These are phyloP conservation scores for Pulveroboletus sp. DNA, from an alignment of 768 basidiomycete species.

Conservation along the genomic window DNA sequence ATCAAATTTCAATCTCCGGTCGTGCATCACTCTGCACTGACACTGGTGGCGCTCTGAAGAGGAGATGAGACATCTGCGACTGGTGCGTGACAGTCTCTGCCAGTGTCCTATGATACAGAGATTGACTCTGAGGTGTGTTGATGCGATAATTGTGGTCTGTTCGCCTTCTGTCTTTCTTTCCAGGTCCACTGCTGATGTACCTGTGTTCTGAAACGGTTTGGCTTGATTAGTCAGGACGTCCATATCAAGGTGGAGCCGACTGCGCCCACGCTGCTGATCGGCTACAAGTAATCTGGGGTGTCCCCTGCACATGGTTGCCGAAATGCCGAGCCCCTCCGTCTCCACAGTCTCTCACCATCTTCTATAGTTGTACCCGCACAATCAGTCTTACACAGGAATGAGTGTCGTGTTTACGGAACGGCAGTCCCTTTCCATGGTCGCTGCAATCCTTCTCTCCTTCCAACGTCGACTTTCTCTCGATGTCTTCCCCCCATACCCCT, in stretches of 20 bases:
- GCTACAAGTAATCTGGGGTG: constrained; percentile 28
- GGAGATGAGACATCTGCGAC: no score
- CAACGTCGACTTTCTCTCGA: constrained; percentile 9
- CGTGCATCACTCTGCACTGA: no score
- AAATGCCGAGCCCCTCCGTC: constrained; percentile 30
- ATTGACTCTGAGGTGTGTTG: no score
- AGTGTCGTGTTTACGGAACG: constrained; percentile 29
- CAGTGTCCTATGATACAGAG: no score
- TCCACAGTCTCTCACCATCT: constrained; percentile 34
- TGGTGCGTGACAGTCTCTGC: no score
- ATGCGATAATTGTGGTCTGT: no score
- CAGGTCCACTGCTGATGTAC: no score
- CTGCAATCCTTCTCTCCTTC: constrained; percentile 12
- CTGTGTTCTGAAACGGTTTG: no score
- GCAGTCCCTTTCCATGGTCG: constrained; percentile 17
- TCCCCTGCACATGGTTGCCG: constrained; percentile 23
- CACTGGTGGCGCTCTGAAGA: no score
- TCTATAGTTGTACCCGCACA: constrained; percentile 17
- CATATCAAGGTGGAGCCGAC: no score
- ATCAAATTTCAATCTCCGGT: background rate
- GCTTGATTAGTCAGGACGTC: no score
- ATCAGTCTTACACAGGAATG: constrained; percentile 28
- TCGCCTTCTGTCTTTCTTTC: no score
- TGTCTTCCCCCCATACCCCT: constrained; percentile 10
- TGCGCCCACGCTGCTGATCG: constrained; percentile 18